Evolutionary conservation across 2,329 filamentous ascomycete genomes (phyloP).

Genomic region (Chrysosporium keratinophilum): DNA sequence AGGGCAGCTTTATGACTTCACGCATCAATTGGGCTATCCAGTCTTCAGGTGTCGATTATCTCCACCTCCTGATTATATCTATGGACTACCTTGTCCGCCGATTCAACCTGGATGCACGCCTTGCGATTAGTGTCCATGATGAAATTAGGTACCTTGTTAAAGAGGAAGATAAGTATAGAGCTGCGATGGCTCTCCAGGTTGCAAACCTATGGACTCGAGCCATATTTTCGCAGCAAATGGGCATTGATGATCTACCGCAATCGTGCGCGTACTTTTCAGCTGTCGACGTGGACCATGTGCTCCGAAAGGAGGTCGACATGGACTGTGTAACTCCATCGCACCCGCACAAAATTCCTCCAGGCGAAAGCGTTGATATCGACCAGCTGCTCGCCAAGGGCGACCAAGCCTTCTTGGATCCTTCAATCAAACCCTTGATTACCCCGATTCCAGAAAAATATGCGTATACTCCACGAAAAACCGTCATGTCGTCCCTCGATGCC

Average conservation of each 20-base stretch:
- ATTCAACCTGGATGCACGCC: constrained; percentile 72
- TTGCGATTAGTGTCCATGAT: constrained; percentile 92
- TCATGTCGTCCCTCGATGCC: constrained; percentile 63
- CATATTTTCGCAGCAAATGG: constrained; percentile 95
- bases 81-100: constrained; percentile 90
- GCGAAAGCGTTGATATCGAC: constrained; percentile 75
- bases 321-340: constrained; percentile 90
- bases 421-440: constrained; percentile 46
- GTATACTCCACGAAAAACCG: constrained; percentile 62
- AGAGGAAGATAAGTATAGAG: constrained; percentile 73
- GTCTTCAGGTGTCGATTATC: constrained; percentile 91
- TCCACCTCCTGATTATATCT: constrained; percentile 80
- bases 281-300: constrained; percentile 84
- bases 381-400: constrained; percentile 65
- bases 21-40: constrained; percentile 99
- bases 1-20: constrained; percentile 85
- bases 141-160: constrained; percentile 91
- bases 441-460: constrained; percentile 52
- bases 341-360: constrained; percentile 62
- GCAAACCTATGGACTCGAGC: constrained; percentile 93
- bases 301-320: constrained; percentile 98
- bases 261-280: constrained; percentile 92
- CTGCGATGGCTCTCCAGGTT: constrained; percentile 85
- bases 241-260: constrained; percentile 89
- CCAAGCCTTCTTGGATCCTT: constrained; percentile 57